Evolutionary conservation across 78 protist genomes (phyloP).

Genomic region (Pelomyxa schiedti): DNA sequence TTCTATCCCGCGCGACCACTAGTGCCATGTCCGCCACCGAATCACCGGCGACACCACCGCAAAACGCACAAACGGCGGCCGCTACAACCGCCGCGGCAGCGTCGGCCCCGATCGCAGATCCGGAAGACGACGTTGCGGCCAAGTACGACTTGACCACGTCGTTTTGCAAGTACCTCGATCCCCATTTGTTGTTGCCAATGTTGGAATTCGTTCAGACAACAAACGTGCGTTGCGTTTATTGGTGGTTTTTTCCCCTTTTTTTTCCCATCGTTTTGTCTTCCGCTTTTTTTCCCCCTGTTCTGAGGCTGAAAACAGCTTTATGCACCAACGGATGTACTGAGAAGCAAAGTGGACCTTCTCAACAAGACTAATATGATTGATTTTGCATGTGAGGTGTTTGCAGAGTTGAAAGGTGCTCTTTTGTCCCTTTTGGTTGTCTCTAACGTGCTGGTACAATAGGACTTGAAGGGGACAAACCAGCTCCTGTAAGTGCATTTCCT

Average conservation of each 20-base stretch:
- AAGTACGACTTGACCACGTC: not conserved
- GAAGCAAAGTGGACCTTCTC: not conserved
- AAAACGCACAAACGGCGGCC: no score
- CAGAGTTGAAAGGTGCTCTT: not conserved
- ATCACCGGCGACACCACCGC: no score
- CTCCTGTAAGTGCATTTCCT: not conserved
- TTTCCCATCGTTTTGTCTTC: not conserved
- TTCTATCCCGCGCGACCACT: no score
- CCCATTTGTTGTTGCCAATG: not conserved
- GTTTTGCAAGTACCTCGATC: not conserved
- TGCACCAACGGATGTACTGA: not conserved
- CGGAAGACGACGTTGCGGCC: not conserved
- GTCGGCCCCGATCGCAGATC: no score
- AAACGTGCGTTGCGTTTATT: not conserved
- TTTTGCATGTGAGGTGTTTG: not conserved
- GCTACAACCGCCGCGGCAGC: no score
- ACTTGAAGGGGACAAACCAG: not conserved
- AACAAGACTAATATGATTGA: not conserved
- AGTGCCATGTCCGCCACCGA: no score
- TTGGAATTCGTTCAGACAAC: not conserved
- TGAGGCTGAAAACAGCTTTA: not conserved
- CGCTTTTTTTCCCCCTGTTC: not conserved
- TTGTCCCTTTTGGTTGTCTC: not conserved
- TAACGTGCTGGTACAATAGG: not conserved
- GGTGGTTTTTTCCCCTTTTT: not conserved